phyloP scores from a whole-genome alignment of 257 asterid genomes.

The Capsicum pubescens region DNA sequence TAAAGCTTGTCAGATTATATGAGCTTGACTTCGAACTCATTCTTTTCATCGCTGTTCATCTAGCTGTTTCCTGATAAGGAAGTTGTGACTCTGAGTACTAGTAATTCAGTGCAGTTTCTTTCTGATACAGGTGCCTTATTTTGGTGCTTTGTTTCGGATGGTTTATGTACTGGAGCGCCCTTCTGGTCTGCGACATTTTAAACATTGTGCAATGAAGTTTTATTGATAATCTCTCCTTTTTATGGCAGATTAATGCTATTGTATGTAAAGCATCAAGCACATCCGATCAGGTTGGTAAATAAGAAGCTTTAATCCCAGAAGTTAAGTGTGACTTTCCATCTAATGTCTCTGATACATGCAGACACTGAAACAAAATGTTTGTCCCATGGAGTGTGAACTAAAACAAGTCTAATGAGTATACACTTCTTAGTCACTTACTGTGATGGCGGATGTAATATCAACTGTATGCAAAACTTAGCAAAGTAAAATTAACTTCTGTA shows the following conservation, averaged over 20 bases:
- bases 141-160: slow-evolving; percentile 85
- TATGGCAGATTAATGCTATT: slow-evolving; percentile 72
- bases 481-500: too few relatives aligned
- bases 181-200: background rate
- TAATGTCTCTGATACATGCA: background rate
- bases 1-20: background rate
- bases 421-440: background rate
- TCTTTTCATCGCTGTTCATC: background rate
- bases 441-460: too few relatives aligned
- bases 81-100: background rate
- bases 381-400: background rate
- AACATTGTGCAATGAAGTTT: background rate
- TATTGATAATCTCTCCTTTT: background rate
- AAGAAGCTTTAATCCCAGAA: background rate
- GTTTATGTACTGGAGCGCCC: slow-evolving; percentile 67
- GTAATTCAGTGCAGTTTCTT: slow-evolving; percentile 44
- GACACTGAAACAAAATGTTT: background rate
- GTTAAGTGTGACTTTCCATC: background rate
- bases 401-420: background rate
- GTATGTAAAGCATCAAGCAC: slow-evolving; percentile 76
- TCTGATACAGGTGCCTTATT: slow-evolving; percentile 74
- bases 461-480: too few relatives aligned
- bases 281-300: slow-evolving; percentile 69
- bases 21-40: background rate
- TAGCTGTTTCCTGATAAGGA: background rate